phyloP scores from a whole-genome alignment of 2,329 filamentous ascomycete genomes.

The Periconia sp. region DNA sequence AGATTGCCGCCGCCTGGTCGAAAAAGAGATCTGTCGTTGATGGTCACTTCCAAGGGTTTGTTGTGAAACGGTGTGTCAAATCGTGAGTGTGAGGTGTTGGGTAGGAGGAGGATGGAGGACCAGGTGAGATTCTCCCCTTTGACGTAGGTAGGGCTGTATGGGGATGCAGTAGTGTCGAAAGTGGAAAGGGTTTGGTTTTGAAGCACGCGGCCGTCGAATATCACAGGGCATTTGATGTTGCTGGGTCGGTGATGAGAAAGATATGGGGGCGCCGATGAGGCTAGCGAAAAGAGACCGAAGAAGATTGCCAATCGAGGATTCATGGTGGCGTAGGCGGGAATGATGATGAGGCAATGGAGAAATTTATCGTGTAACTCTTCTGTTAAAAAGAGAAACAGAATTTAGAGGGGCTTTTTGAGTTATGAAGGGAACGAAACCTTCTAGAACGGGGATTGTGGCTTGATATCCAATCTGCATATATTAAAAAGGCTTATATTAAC shows the following conservation, averaged over 20 bases:
- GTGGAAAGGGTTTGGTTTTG: constrained; percentile 18
- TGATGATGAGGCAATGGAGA: no score
- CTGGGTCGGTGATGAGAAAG: not conserved
- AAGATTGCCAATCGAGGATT: not conserved
- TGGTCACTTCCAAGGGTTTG: constrained; percentile 26
- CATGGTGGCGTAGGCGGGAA: not conserved
- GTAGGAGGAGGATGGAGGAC: constrained; percentile 24
- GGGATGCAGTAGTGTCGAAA: constrained; percentile 21
- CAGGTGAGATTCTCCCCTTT: constrained; percentile 31
- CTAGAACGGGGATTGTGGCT: not conserved
- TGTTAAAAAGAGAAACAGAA: not conserved
- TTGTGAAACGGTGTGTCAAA: constrained; percentile 16
- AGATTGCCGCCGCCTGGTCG: constrained; percentile 14
- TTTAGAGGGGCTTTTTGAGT: not conserved
- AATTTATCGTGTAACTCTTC: not conserved
- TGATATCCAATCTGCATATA: not conserved
- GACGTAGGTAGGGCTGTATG: constrained; percentile 23
- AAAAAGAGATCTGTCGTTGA: constrained; percentile 26
- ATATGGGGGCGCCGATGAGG: not conserved
- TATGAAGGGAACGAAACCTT: not conserved
- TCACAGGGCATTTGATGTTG: constrained; percentile 26
- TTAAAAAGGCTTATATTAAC: not conserved
- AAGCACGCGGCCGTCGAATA: constrained; percentile 31
- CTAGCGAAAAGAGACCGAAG: not conserved
- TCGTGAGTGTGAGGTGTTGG: constrained; percentile 13